Percentiles rank a stretch among this genome's conserved stretches.
These are phyloP conservation scores for Jamesozyma lodderae DNA, from an alignment of 805 yeast genomes.

Conservation along the genomic window DNA sequence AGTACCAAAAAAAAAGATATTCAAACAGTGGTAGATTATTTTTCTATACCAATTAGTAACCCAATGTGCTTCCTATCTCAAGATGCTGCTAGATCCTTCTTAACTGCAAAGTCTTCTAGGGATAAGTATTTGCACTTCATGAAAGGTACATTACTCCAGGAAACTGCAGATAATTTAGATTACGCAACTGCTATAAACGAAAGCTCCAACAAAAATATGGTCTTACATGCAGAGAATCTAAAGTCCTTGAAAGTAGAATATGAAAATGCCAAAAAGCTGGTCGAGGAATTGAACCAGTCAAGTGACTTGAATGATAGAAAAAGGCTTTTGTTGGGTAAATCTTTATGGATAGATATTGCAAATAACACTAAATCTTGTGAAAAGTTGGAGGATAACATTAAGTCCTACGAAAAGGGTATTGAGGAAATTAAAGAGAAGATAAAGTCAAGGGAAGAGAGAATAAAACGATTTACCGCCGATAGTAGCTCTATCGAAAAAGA, in stretches of 20 bases:
- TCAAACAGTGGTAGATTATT: conserved; percentile 58
- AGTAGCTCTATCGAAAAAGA: conserved; percentile 11
- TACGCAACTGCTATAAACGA: conserved; percentile 31
- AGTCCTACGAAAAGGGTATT: conserved; percentile 13
- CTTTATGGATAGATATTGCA: conserved; percentile 38
- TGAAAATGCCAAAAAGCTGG: conserved; percentile 35
- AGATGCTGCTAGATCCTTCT: conserved; percentile 84
- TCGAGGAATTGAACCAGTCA: conserved; percentile 34
- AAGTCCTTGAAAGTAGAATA: conserved; percentile 33
- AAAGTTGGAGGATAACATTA: conserved; percentile 11
- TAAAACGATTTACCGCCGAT: conserved; percentile 22
- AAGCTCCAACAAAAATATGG: conserved; percentile 34
- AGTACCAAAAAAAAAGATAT: conserved; percentile 57
- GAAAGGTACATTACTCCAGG: conserved; percentile 69
- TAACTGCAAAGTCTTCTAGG: conserved; percentile 64
- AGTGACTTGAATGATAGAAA: conserved; percentile 34
- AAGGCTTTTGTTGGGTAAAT: conserved; percentile 38
- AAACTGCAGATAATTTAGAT: conserved; percentile 47
- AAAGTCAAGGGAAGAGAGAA: conserved; percentile 18
- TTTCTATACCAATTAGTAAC: conserved; percentile 73
- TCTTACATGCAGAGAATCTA: conserved; percentile 33
- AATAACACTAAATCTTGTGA: conserved; percentile 14
- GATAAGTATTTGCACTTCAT: conserved; percentile 69
- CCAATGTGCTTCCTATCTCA: conserved; percentile 91
- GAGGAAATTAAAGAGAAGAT: conserved; percentile 12